Conservation (phyloP, 2,329 filamentous ascomycete species). For the Penicillium paneum region DNA sequence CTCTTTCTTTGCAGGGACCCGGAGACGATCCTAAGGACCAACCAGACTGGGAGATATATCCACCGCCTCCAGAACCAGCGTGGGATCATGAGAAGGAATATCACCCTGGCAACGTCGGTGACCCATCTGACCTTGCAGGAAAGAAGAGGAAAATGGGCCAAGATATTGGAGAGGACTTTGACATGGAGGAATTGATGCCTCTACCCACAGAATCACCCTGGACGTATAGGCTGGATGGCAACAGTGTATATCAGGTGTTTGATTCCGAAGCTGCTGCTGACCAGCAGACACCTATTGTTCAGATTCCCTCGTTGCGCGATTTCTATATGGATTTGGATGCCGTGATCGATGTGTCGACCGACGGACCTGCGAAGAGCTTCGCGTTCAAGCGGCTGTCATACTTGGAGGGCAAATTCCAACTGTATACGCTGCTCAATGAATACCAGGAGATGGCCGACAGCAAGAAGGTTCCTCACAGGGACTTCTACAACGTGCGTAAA, state of each 20-base stretch:
- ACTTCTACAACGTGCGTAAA: conserved; percentile 98
- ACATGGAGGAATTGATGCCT: conserved; percentile 72
- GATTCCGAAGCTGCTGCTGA: conserved; percentile 63
- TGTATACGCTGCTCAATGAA: conserved; percentile 90
- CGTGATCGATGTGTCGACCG: conserved; percentile 83
- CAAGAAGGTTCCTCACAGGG: conserved; percentile 94
- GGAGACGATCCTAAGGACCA: conserved; percentile 86
- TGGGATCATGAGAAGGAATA: conserved; percentile 66
- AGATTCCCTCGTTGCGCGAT: conserved; percentile 87
- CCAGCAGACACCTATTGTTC: conserved; percentile 66
- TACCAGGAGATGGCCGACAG: conserved; percentile 98
- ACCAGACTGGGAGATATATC: conserved; percentile 81
- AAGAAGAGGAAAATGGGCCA: conserved; percentile 79
- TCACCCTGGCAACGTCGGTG: conserved; percentile 30
- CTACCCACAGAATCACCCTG: conserved; percentile 68
- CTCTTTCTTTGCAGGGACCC: conserved; percentile 75
- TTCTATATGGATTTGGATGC: conserved; percentile 94
- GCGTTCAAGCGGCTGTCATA: conserved; percentile 93
- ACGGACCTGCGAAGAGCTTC: conserved; percentile 95
- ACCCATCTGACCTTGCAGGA: conserved; percentile 45
- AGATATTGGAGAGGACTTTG: conserved; percentile 89
- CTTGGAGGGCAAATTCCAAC: conserved; percentile 92
- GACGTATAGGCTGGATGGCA: conserved; percentile 74
- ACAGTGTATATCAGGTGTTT: conserved; percentile 90
- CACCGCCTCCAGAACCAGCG: conserved; percentile 83